Conservation (phyloP, 1,284 basidiomycete species). For the Tausonia pullulans region DNA sequence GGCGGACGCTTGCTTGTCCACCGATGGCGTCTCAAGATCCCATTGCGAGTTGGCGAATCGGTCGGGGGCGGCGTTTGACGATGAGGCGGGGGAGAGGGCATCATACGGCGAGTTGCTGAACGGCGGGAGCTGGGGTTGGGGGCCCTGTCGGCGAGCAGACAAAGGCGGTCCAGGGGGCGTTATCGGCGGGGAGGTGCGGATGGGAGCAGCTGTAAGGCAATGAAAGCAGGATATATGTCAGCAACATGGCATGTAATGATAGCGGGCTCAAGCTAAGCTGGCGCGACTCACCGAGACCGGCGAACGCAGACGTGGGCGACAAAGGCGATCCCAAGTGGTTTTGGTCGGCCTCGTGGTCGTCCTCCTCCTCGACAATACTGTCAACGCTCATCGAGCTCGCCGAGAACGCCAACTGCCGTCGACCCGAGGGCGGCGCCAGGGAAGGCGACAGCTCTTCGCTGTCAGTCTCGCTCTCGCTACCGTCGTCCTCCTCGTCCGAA, state of each 20-base stretch:
- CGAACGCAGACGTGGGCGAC: too few species aligned
- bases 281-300: too few species aligned
- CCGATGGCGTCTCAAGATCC: conserved; percentile 22
- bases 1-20: conserved; percentile 11
- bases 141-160: conserved; percentile 19
- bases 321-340: background rate
- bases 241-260: too few species aligned
- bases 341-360: background rate
- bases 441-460: background rate
- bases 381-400: conserved; percentile 13
- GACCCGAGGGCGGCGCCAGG: background rate
- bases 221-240: too few species aligned
- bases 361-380: conserved; percentile 10
- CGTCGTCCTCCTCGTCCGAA: background rate
- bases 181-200: background rate
- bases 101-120: background rate
- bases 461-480: conserved; percentile 5
- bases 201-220: background rate
- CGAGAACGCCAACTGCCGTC: background rate
- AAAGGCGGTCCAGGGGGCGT: conserved; percentile 3
- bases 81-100: background rate
- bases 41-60: conserved; percentile 21
- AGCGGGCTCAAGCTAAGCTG: too few species aligned
- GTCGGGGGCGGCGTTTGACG: conserved; percentile 1
- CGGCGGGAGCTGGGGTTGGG: conserved; percentile 15